Conservation (phyloP, 768 basidiomycete species). For the Gloeopeniophorella convolvens region DNA sequence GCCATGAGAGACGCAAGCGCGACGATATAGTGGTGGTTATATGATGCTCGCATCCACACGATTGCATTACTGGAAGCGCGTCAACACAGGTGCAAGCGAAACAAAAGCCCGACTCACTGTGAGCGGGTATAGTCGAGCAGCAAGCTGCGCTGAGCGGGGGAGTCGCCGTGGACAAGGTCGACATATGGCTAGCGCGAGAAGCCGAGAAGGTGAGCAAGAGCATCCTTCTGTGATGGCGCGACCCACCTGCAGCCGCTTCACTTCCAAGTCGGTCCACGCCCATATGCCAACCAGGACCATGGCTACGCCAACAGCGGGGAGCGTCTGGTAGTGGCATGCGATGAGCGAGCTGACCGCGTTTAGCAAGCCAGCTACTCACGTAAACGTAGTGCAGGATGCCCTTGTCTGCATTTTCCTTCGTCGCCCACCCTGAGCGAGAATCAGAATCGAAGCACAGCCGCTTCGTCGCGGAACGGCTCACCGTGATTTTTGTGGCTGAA, state of each 20-base stretch:
- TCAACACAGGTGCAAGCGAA: not conserved
- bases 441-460: not conserved
- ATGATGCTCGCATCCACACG: conserved; percentile 40
- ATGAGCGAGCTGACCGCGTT: not conserved
- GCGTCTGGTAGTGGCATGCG: conserved; percentile 32
- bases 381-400: conserved; percentile 48
- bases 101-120: conserved; percentile 31
- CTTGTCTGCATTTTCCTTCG: conserved; percentile 29
- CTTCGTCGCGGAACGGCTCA: conserved; percentile 8
- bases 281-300: conserved; percentile 45
- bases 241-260: conserved; percentile 49
- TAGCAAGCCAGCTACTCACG: conserved; percentile 28
- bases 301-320: conserved; percentile 46
- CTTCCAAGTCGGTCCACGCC: conserved; percentile 53
- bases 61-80: conserved; percentile 36
- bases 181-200: conserved; percentile 41
- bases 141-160: conserved; percentile 45
- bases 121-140: conserved; percentile 49
- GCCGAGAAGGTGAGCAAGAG: not conserved
- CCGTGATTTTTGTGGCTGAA: conserved; percentile 42
- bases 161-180: conserved; percentile 49
- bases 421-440: conserved; percentile 37
- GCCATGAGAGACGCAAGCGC: conserved; percentile 43
- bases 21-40: conserved; percentile 47
- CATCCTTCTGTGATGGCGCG: not conserved